Evolutionary conservation across 1,284 basidiomycete species (phyloP).

Genomic region (Calocybe gambosa): DNA sequence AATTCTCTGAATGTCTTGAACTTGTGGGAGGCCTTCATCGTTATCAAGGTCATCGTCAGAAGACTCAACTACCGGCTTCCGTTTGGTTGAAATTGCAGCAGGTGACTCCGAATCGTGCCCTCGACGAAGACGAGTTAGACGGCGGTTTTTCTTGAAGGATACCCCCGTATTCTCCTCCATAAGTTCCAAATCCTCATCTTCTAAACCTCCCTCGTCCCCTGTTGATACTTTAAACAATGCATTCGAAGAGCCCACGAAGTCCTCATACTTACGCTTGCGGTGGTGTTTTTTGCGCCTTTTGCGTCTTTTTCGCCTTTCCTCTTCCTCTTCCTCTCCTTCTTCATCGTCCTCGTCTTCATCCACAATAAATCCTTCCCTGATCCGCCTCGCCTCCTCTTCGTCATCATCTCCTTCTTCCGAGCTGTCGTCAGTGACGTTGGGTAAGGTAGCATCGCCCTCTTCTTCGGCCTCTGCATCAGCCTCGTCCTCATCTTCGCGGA

Average conservation of each 20-base stretch:
- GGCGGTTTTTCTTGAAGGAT: constrained; percentile 51
- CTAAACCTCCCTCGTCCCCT: constrained; percentile 64
- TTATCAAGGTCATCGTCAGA: constrained; percentile 71
- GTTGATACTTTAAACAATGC: constrained; percentile 2
- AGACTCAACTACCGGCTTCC: constrained; percentile 52
- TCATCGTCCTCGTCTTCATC: constrained; percentile 78
- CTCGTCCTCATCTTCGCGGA: constrained; percentile 39
- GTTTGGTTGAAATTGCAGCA: constrained; percentile 52
- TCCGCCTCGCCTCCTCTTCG: constrained; percentile 68
- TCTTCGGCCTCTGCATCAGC: constrained; percentile 38
- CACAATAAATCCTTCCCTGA: constrained; percentile 81
- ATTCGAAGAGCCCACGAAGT: constrained; percentile 3
- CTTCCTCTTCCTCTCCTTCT: constrained; percentile 47
- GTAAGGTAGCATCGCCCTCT: constrained; percentile 48
- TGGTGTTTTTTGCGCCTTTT: constrained; percentile 68
- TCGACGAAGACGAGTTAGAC: constrained; percentile 65
- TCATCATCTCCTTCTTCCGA: constrained; percentile 83
- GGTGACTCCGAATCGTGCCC: constrained; percentile 66
- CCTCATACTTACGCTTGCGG: constrained; percentile 45
- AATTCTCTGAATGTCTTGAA: constrained; percentile 72
- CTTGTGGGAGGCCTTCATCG: constrained; percentile 47
- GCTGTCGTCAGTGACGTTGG: constrained; percentile 66
- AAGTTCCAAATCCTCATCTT: constrained; percentile 94
- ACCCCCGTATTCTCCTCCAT: constrained; percentile 93
- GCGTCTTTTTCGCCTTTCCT: constrained; percentile 48